Evolutionary conservation across 2,329 filamentous ascomycete genomes (phyloP), one percentile per base, ranked within the genome.

Genomic region (Alternaria arborescens): DNA sequence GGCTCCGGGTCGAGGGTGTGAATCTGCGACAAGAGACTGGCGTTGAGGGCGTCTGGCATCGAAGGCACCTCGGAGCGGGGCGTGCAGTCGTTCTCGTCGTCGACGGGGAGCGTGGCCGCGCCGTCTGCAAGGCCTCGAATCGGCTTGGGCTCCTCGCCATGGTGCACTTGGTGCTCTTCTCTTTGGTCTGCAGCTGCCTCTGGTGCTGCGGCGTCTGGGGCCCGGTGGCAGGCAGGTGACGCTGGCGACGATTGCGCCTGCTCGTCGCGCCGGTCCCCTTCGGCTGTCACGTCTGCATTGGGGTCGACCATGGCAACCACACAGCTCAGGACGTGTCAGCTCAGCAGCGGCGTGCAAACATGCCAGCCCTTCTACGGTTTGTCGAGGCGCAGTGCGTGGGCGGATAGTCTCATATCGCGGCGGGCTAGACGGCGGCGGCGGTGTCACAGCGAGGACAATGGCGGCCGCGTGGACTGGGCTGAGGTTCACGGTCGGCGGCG

Each of bases 51-150:
- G n/a, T 74, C 72, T 46, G 71, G 64, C 12, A 71, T 58, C 20
- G 74, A 75, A 53, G 79, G 79, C 47, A 76, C 62, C 66, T 81
- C 80, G 6, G 79, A 80, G 58, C 78, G 77, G 48, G 79, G 78
- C 14, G 79, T 82, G 63, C 68, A 72, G 70, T 80, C 78, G 36
- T 70, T 64, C 56, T 79, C 73, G 38, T 72, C 72, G 55, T 60
- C 24, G 46, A 52, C 56, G 36, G 44, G 57, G 22, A 30, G 28
- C 28, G 28, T 30, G 28, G 40, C 26, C 28, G n/a, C 22, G 16
- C 14, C 18, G n/a, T 24, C 14, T 14, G 41, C 47, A 44, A 53
- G 55, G 58, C 34, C 44, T 40, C 60, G 60, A 54, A 61, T 46
- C 46, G 62, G 59, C 20, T 62, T 64, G n/a, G 58, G 28, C 52